A percentile compares a stretch with the other conserved stretches of the same genome.
Conservation (phyloP, 2,329 filamentous ascomycete genomes). For the Clonostachys solani region DNA sequence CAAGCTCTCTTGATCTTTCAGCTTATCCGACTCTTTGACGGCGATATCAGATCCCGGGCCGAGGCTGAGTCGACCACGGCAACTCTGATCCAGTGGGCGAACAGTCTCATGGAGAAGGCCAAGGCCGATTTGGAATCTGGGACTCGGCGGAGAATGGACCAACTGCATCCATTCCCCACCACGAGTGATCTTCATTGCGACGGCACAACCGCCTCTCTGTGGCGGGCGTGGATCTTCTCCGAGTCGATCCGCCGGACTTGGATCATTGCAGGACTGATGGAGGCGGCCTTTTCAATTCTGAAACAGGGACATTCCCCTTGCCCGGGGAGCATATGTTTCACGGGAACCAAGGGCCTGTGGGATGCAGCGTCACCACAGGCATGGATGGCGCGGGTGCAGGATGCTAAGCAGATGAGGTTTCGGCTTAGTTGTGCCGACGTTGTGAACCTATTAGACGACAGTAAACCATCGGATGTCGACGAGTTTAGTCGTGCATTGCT, state of each 20-base stretch:
- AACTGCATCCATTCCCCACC: not conserved
- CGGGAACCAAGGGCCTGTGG: slow-evolving; percentile 10
- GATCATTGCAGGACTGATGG: slow-evolving; percentile 8
- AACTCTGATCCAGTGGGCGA: not conserved
- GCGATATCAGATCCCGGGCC: slow-evolving; percentile 2
- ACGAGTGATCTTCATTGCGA: not conserved
- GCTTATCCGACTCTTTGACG: slow-evolving; percentile 6
- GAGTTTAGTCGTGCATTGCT: not conserved
- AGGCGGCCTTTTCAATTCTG: slow-evolving; percentile 5
- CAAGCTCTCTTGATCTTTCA: slow-evolving; percentile 3
- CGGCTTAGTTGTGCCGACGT: not conserved
- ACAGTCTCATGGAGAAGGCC: slow-evolving; percentile 1
- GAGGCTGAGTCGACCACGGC: not conserved
- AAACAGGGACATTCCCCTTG: slow-evolving; percentile 8
- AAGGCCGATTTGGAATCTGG: not conserved
- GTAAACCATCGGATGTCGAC: not conserved
- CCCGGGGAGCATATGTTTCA: slow-evolving; percentile 12
- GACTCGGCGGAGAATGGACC: not conserved
- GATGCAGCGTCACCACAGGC: slow-evolving; percentile 7
- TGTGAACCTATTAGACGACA: not conserved
- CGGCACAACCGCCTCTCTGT: slow-evolving; percentile 3
- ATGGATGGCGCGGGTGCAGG: slow-evolving; percentile 2
- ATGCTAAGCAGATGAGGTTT: not conserved
- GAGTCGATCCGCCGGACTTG: slow-evolving; percentile 15
- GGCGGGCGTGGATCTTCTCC: slow-evolving; percentile 13